phyloP scores from a whole-genome alignment of 2,329 filamentous ascomycete species.

The Xylariaceae sp. region DNA sequence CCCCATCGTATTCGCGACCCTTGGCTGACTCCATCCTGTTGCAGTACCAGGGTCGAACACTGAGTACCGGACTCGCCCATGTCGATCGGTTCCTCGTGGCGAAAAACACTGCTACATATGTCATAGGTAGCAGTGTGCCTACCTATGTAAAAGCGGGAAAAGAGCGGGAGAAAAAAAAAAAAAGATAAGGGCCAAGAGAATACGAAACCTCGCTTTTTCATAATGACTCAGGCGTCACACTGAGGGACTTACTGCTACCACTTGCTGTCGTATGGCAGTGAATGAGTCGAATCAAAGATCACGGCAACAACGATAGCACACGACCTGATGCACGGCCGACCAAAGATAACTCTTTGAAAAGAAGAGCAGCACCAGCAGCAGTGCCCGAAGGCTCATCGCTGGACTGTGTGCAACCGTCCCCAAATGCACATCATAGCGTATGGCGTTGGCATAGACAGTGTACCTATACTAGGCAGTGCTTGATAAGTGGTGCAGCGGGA shows the following conservation, averaged over 20 bases:
- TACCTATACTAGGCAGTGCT: background rate
- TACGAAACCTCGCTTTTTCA: background rate
- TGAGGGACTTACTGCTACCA: background rate
- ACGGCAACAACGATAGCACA: too few relatives aligned
- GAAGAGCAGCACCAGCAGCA: too few relatives aligned
- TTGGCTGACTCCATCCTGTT: background rate
- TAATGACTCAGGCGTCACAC: background rate
- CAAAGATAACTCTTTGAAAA: too few relatives aligned
- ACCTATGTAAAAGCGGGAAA: background rate
- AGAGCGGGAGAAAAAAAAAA: background rate
- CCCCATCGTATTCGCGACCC: background rate
- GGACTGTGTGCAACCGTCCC: too few relatives aligned
- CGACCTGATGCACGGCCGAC: too few relatives aligned
- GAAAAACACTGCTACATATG: background rate
- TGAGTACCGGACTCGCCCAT: background rate
- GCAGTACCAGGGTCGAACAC: background rate
- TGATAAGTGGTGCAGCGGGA: background rate
- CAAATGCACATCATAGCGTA: background rate
- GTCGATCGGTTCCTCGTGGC: constrained; percentile 4
- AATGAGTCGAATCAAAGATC: too few relatives aligned
- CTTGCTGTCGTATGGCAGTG: too few relatives aligned
- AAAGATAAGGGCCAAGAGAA: background rate
- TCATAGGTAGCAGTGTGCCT: background rate
- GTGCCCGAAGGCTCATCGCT: too few relatives aligned
- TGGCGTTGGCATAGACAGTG: background rate